phyloP scores from a whole-genome alignment of 306 rosid species.

The Lagenaria siceraria region DNA sequence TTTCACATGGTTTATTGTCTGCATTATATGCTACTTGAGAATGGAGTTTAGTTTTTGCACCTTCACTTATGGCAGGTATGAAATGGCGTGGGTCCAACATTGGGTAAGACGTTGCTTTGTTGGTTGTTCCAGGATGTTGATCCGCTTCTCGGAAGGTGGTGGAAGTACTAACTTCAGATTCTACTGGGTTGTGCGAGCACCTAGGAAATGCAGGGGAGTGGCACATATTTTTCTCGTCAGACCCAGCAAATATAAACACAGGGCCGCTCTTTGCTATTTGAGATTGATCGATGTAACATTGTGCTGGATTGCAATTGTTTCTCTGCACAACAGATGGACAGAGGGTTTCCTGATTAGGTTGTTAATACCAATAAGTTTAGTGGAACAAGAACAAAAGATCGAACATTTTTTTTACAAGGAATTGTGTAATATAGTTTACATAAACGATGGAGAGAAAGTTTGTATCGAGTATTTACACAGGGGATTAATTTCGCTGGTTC shows the following conservation, averaged over 20 bases:
- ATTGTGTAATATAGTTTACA: no score
- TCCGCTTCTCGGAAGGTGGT: constrained; percentile 40
- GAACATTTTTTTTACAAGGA: not conserved
- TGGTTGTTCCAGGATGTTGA: constrained; percentile 35
- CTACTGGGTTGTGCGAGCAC: constrained; percentile 28
- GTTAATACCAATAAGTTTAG: not conserved
- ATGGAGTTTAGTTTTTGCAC: constrained; percentile 31
- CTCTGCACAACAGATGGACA: constrained; percentile 29
- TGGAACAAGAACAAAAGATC: not conserved
- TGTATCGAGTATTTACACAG: constrained; percentile 37
- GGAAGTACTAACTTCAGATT: constrained; percentile 43
- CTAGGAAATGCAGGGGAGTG: constrained; percentile 32
- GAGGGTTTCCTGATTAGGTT: not conserved
- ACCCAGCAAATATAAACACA: constrained; percentile 39
- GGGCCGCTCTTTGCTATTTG: constrained; percentile 38
- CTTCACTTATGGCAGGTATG: constrained; percentile 27
- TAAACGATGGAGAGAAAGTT: constrained; percentile 1
- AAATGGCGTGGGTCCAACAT: constrained; percentile 38
- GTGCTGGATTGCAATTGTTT: constrained; percentile 42
- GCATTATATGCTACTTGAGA: constrained; percentile 38
- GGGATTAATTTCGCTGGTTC: constrained; percentile 57
- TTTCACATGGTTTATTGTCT: constrained; percentile 30
- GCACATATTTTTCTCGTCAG: constrained; percentile 40
- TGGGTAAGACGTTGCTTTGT: constrained; percentile 38
- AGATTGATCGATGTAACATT: constrained; percentile 41